Base-by-base conservation (phyloP, 2,329 filamentous ascomycete genomes). In the Fusarium sp. region DNA sequence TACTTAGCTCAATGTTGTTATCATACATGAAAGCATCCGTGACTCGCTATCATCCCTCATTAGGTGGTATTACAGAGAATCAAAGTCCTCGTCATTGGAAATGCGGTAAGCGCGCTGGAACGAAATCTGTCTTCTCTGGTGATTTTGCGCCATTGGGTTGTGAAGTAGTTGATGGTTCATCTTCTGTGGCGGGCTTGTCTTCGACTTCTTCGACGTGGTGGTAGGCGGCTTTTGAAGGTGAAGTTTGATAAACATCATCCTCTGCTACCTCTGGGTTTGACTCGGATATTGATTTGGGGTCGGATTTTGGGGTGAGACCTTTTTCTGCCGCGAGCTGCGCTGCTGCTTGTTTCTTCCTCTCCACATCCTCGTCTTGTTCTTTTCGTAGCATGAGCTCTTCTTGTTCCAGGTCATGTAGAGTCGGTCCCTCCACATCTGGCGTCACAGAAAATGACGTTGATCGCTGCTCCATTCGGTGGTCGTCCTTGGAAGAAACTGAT, bases 51-150 rank as follows among this genome's bases (percentile, higher is more conserved):
- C 59, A 49, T 61, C 63, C 44, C 56, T 68, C 58, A 65, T 69
- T 75, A 51, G 29, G 48, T 51, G 69, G 57, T 68, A 61, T 68
- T 76, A 74, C 63, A 61, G 60, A 44, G 60, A 63, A 59, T 39
- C 35, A 33, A 39, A 64, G 35, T 69, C 58, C 23, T 45, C 31
- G n/a, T 79, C 68, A 88, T 71, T 81, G 81, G 80, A 91, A 88
- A 60, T 84, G 84, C 41, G 89, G 89, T 66, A 91, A 78, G 65
- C 88, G 83, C 39, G 89, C 89, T 8, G 89, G 89, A 27, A 91
- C 82, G 72, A 91, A 91, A 5, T 80, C 80, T 25, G 63, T 25
- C 23, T 74, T 69, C 49, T 72, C 63, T 12, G 55, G 61, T 21
- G 59, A 46, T 37, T 74, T 68, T 41, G 62, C 51, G 27, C 57